Evolutionary conservation across 495 filamentous ascomycete genomes (phyloP), one percentile per base, ranked within the genome.

Genomic region (Choiromyces venosus): DNA sequence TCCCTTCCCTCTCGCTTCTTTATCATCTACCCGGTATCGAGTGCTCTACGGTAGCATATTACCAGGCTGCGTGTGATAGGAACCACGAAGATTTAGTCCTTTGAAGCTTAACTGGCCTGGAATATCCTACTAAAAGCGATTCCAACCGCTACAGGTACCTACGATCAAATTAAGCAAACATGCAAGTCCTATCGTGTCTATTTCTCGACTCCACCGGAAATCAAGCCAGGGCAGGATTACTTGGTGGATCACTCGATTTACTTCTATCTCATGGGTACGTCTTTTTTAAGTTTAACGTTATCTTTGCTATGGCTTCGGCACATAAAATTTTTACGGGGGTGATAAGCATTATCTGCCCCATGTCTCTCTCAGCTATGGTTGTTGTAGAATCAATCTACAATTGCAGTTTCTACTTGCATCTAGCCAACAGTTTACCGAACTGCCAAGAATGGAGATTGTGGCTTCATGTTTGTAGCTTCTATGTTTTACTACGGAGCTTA

Each of bases 241-340:
- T 83, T 99, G 74, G 95, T 99, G 52, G 95, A 98, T 84, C 95
- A 99, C 84, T 97, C 93, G 81, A 98, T 99, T 75, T 99, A 99
- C 86, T 99, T 99, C 81, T 99, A 99, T 82, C 83, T 99, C 74
- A 99, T 99, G 95, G 90, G 89, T 91, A 83, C 82, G 87, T 84
- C 74, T 69, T n/a, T n/a, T 33, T 61, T 5, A 33, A 61, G 52
- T 61, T 61, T 61, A 33, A 25, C 44, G 12, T 61, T n/a, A 29
- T 18, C 25, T n/a, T n/a, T n/a, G 10, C 0, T 29, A 56, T n/a
- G 21, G 9, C 46, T 10, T 1, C 46, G 46, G n/a, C 46, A n/a
- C 46, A 56, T 5, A 2, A 1, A 7, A 3, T 18, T 5, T 18
- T n/a, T 18, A 9, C 46, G 1, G 5, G 46, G 21, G 6, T 3